phyloP scores from a whole-genome alignment of 2,329 filamentous ascomycete species.

The Neofusicoccum ribis region DNA sequence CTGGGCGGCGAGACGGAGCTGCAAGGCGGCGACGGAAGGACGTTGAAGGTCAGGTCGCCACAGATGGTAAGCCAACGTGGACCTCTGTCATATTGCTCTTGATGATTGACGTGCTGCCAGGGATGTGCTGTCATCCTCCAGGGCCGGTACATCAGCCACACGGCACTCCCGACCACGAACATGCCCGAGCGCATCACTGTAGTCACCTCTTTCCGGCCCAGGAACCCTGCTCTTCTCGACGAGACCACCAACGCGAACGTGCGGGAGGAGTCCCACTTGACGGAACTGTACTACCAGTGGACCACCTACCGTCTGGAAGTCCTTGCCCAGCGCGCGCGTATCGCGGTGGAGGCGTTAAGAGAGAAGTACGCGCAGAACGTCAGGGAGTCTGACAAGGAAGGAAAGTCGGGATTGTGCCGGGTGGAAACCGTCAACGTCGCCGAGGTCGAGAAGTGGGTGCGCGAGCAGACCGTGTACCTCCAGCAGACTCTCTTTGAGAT shows the following conservation, averaged over 20 bases:
- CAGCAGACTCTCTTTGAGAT: constrained; percentile 34
- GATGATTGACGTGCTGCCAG: background rate
- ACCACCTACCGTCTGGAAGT: background rate
- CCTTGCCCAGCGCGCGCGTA: constrained; percentile 10
- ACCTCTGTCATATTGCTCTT: background rate
- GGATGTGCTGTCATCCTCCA: constrained; percentile 45
- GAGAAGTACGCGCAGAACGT: constrained; percentile 29
- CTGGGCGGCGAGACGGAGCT: constrained; percentile 59
- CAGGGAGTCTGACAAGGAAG: constrained; percentile 24
- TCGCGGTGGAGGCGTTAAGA: constrained; percentile 25
- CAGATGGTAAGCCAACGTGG: constrained; percentile 36
- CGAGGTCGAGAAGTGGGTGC: constrained; percentile 29
- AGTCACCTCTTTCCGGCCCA: constrained; percentile 50
- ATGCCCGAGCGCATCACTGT: constrained; percentile 49
- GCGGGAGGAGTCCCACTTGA: background rate
- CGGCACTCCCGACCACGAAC: constrained; percentile 43
- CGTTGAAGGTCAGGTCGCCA: constrained; percentile 47
- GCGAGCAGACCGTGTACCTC: constrained; percentile 34
- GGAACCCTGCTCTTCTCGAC: constrained; percentile 41
- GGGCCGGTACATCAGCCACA: constrained; percentile 49
- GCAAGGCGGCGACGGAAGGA: constrained; percentile 53
- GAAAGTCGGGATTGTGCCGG: constrained; percentile 27
- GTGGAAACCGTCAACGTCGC: constrained; percentile 31
- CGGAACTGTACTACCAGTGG: background rate
- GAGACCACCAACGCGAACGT: constrained; percentile 42